Evolutionary conservation across 129 eudicot genomes (phyloP), one percentile per base, ranked within the genome.

Genomic region (Ambrosia artemisiifolia): DNA sequence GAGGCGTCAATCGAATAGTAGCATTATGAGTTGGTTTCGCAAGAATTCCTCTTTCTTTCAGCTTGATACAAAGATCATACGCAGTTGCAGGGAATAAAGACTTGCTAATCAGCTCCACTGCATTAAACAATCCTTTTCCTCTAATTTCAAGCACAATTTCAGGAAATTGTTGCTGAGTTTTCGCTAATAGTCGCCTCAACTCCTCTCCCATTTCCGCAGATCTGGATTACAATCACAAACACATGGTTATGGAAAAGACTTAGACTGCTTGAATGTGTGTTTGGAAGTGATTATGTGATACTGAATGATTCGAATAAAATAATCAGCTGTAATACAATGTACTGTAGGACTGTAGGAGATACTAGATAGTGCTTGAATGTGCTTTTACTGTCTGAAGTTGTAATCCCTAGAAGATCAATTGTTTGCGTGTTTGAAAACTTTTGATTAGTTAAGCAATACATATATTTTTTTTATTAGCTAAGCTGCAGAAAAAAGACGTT

Each of bases 11-110:
- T 48, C 98, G 84, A 38, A 94, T 90, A 51, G 92, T 87, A 20
- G 96, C 86, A 51, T 85, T 88, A 69, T 90, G 98, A 14, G 98
- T 93, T 32, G 98, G 96, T 83, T 93, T 93, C 11, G 98, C 96
- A 40, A 93, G 96, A 69, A 93, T 78, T 62, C 98, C 98, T 84
- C 98, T 84, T 79, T 93, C 95, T 81, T 93, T 93, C 74, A 93
- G 67, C 71, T 90, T 89, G 61, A 90, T 80, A 55, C 98, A 93
- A 64, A 90, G 73, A 81, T 93, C 98, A 66, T 87, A 93, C 12
- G 98, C 98, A 40, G 85, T 87, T 28, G 86, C 88, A 36, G 98
- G 96, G 70, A 50, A 81, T 64, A 93, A 77, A 59, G 90, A 85
- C 78, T 80, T 90, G 88, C 86, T 83, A 66, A 80, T 63, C 34